Conservation (phyloP, 2,329 filamentous ascomycete species). For the Incumbomyces lentus region DNA sequence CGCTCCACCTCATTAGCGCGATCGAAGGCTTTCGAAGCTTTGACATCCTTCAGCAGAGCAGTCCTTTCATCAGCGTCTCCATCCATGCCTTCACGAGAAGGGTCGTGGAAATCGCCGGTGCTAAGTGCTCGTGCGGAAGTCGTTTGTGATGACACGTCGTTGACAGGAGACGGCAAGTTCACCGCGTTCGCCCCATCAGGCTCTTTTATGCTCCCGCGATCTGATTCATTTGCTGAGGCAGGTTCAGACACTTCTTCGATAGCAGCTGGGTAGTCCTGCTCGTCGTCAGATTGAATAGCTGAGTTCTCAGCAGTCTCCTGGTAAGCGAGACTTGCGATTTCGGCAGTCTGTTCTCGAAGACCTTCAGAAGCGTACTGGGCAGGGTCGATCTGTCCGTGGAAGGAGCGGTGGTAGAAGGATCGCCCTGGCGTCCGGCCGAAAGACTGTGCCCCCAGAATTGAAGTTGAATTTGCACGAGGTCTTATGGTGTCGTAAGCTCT, state of each 20-base stretch:
- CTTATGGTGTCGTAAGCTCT: slow-evolving; percentile 11
- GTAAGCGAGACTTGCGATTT: slow-evolving; percentile 72
- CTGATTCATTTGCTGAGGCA: slow-evolving; percentile 37
- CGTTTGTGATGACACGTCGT: neutral
- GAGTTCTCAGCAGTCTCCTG: slow-evolving; percentile 38
- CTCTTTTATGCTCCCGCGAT: slow-evolving; percentile 23
- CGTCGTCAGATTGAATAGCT: slow-evolving; percentile 14
- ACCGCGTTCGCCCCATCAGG: slow-evolving; percentile 32
- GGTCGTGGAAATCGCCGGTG: neutral
- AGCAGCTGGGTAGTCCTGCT: slow-evolving; percentile 27
- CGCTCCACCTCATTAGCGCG: slow-evolving; percentile 22
- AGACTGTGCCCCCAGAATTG: slow-evolving; percentile 11
- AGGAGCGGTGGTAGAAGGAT: slow-evolving; percentile 37
- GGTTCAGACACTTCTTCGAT: slow-evolving; percentile 55
- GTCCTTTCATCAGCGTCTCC: slow-evolving; percentile 13
- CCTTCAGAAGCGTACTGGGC: slow-evolving; percentile 62
- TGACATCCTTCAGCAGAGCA: slow-evolving; percentile 15
- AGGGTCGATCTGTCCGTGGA: slow-evolving; percentile 43
- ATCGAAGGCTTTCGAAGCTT: slow-evolving; percentile 13
- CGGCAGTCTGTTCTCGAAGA: slow-evolving; percentile 76
- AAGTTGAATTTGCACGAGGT: slow-evolving; percentile 15
- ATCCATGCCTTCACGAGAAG: neutral
- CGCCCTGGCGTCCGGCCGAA: slow-evolving; percentile 30
- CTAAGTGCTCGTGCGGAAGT: neutral
- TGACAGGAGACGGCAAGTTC: neutral